phyloP scores from a whole-genome alignment of 495 filamentous ascomycete species.

The Elaphomyces granulatus region DNA sequence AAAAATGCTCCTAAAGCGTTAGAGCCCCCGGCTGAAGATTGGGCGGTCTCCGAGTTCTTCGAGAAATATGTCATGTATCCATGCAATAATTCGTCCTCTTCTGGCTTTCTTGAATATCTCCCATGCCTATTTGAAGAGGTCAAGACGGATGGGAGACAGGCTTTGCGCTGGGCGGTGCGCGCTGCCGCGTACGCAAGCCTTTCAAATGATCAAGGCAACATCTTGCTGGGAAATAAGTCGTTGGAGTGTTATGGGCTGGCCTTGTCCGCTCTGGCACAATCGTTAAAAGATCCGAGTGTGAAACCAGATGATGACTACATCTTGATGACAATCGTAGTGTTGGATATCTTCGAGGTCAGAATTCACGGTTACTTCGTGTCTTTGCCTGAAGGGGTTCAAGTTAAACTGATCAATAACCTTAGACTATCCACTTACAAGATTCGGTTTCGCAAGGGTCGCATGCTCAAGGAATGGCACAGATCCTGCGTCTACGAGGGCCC shows the following conservation, averaged over 20 bases:
- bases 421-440: constrained; percentile 13
- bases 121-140: constrained; percentile 19
- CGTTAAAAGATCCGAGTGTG: constrained; percentile 8
- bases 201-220: constrained; percentile 10
- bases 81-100: constrained; percentile 17
- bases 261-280: constrained; percentile 15
- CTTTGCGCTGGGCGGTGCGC: constrained; percentile 20
- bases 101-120: constrained; percentile 22
- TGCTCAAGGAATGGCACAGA: constrained; percentile 24
- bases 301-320: constrained; percentile 20
- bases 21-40: constrained; percentile 12
- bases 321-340: constrained; percentile 23
- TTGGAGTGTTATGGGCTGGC: constrained; percentile 20
- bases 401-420: too few species aligned
- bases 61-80: constrained; percentile 24
- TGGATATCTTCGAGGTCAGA: constrained; percentile 22
- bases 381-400: too few species aligned
- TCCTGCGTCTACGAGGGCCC: constrained; percentile 17
- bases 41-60: constrained; percentile 16
- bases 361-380: too few species aligned
- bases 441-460: constrained; percentile 12
- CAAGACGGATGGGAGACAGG: constrained; percentile 17
- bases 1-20: constrained; percentile 1
- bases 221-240: constrained; percentile 9
- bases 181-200: constrained; percentile 19